These are phyloP conservation scores for Penicillium decumbens DNA, from an alignment of 2,329 filamentous ascomycete species.

Conservation along the genomic window DNA sequence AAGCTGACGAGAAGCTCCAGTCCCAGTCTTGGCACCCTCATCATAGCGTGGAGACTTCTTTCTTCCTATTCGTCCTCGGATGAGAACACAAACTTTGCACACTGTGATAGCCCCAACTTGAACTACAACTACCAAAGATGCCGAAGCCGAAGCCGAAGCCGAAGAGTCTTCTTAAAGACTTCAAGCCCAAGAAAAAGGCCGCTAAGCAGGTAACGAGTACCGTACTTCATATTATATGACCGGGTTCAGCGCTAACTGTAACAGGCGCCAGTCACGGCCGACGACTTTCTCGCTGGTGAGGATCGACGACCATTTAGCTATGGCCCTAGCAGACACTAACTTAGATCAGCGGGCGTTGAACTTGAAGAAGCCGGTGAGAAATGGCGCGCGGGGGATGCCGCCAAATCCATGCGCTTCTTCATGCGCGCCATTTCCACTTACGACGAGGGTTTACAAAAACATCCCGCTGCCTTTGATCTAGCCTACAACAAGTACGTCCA, in stretches of 20 bases:
- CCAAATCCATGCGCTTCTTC: constrained; percentile 57
- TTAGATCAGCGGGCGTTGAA: constrained; percentile 55
- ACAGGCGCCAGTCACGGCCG: constrained; percentile 56
- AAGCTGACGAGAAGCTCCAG: neutral
- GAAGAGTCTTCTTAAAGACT: constrained; percentile 39
- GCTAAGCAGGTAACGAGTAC: constrained; percentile 40
- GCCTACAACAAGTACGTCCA: constrained; percentile 66
- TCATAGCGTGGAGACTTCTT: neutral
- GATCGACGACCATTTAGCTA: neutral
- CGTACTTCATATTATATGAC: neutral
- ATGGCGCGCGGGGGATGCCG: constrained; percentile 66
- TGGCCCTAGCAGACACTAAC: neutral
- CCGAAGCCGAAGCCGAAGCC: constrained; percentile 39
- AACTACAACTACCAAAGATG: constrained; percentile 23
- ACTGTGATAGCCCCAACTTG: neutral
- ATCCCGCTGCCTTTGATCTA: constrained; percentile 62
- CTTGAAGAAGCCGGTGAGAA: constrained; percentile 69
- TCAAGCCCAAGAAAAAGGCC: constrained; percentile 43
- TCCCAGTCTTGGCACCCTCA: neutral
- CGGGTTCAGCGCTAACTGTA: neutral
- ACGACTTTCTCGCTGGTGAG: constrained; percentile 62
- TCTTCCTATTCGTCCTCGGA: neutral
- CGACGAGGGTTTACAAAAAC: constrained; percentile 57
- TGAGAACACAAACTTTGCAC: neutral
- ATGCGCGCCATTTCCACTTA: constrained; percentile 64